A percentile compares a stretch with the other conserved stretches of the same genome.
phyloP scores from a whole-genome alignment of 768 basidiomycete species.

The Cyathus striatus region DNA sequence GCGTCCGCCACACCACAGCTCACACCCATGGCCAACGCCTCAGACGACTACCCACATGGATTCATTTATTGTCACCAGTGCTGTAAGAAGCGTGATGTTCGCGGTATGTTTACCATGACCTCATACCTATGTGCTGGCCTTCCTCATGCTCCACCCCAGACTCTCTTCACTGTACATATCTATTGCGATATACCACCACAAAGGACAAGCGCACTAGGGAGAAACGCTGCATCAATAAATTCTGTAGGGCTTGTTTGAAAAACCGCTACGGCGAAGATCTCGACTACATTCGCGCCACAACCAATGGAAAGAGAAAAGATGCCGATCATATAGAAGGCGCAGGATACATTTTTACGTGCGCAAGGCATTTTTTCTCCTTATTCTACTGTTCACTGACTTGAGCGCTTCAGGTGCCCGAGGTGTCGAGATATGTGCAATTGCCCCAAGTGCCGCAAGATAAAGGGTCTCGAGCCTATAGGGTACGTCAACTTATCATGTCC shows the following conservation, averaged over 20 bases:
- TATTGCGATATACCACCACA: slow-evolving; percentile 11
- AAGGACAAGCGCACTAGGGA: slow-evolving; percentile 18
- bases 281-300: slow-evolving; percentile 29
- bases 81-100: slow-evolving; percentile 49
- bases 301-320: slow-evolving; percentile 9
- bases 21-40: slow-evolving; percentile 23
- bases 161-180: slow-evolving; percentile 30
- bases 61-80: slow-evolving; percentile 71
- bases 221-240: slow-evolving; percentile 50
- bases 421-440: slow-evolving; percentile 70
- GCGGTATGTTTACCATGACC: slow-evolving; percentile 31
- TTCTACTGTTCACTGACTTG: not conserved
- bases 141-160: slow-evolving; percentile 10
- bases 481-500: slow-evolving; percentile 19
- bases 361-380: slow-evolving; percentile 1
- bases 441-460: slow-evolving; percentile 54
- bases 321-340: slow-evolving; percentile 16
- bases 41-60: slow-evolving; percentile 31
- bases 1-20: slow-evolving; percentile 10
- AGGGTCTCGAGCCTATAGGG: slow-evolving; percentile 59
- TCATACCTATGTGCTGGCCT: not conserved
- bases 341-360: slow-evolving; percentile 50
- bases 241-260: slow-evolving; percentile 62
- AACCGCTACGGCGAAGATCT: slow-evolving; percentile 60
- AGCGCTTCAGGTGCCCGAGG: slow-evolving; percentile 53